Base-by-base conservation (phyloP, 352 stramenopile species). In the Globisporangium spinosum region DNA sequence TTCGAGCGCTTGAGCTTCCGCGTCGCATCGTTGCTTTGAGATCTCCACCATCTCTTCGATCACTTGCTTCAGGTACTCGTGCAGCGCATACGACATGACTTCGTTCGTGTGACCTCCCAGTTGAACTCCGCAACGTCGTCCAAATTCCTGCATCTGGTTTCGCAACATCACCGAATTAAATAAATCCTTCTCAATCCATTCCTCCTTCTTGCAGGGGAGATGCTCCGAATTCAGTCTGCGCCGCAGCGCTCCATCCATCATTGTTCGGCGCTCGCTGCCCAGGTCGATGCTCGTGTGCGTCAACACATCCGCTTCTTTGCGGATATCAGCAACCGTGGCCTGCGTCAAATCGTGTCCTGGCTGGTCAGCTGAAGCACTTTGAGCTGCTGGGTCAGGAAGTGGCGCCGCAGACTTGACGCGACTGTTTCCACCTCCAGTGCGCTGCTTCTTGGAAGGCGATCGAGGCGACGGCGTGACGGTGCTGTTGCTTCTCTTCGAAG, bases 31-130 rank as follows among this genome's bases (percentile, higher is more conserved):
- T 53, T 94, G 85, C 64, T 92, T 93, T 0, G 88, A 77, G 22
- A 90, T 72, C 35, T 93, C 79, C 13, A 94, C 88, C 85, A 96
- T 93, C 65, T 96, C 88, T 64, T 96, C 88, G 1, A 94, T 80
- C 6, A 89, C 79, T 73, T 96, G 88, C 70, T 93, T 94, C 27
- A 96, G 66, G 54, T 96, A 94, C 59, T 94, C 86, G 49, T 93
- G 85, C 34, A 96, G 74, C 20, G 88, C 88, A 35, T 89, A 91
- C 10, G 86, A 76, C 86, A 96, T 94, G 12, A 94, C 77, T n/a
- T 95, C 82, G 32, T 56, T 92, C 8, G 83, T 82, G 34, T 86
- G 74, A 3, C 32, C 40, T 22, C 86, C 88, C n/a, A 91, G 62
- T 17, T 80, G 67, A 5, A 92, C 78, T 2, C 87, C 83, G 22